Evolutionary conservation across 164 flowering plant species (phyloP), one percentile per base, ranked within the genome.

Genomic region (Piper betle): DNA sequence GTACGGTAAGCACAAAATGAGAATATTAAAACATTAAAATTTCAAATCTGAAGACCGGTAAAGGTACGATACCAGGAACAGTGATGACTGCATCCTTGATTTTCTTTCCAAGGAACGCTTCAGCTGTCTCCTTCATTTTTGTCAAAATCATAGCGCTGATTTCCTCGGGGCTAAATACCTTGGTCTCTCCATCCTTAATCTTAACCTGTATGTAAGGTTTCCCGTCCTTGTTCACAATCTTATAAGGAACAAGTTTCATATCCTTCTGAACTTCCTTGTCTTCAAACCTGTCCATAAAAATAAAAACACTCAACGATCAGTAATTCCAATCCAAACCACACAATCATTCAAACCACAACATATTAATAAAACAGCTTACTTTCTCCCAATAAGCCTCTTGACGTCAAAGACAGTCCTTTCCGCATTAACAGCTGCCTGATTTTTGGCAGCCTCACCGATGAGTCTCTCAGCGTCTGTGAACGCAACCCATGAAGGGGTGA

Each of bases 121-220:
- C 96, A 37, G 96, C 96, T 57, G 96, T 89, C 70, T 89, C 94
- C 82, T 86, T 89, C 96, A 89, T 89, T 73, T 86, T 89, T 17
- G 71, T 80, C 52, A 87, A 74, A 66, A 89, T 62, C 96, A 89
- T 89, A 38, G 96, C 94, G 62, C 96, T 89, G 66, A 89, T 75
- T 66, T 89, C 97, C 76, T 90, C 95, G 38, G 97, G 97, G 73
- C 91, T 85, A 72, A 89, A 82, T 39, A 85, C 86, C 78, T 87
- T 89, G 20, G 81, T 82, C 66, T 87, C 91, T 4, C 94, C 88
- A 71, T 84, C 91, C 77, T 81, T 80, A 1, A 80, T 77, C 75
- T 81, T 73, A 6, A 89, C 90, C 58, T 87, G 86, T 7, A 89
- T 84, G 59, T 87, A 89, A 66, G 97, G 97, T 73, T 89, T 89